phyloP scores from a whole-genome alignment of 2,329 filamentous ascomycete species.

The Talaromyces sp. region DNA sequence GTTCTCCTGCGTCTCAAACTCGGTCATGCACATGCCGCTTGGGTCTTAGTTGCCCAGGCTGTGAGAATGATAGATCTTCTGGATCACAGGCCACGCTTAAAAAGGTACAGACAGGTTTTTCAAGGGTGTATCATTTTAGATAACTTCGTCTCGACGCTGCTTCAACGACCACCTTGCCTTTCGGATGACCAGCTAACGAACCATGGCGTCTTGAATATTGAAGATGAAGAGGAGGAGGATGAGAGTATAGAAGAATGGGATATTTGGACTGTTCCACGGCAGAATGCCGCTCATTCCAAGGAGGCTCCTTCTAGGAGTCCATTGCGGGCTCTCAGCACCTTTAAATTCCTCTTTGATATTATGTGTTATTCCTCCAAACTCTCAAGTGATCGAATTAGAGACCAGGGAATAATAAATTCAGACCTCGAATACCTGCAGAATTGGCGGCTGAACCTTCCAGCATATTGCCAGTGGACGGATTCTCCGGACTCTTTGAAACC shows the following conservation, averaged over 20 bases:
- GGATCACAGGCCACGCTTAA: neutral
- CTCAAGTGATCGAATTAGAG: neutral
- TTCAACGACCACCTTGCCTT: neutral
- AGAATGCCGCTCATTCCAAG: neutral
- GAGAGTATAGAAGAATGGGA: conserved; percentile 11
- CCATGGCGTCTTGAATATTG: neutral
- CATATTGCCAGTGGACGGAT: conserved; percentile 3
- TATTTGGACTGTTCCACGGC: neutral
- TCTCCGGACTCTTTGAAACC: conserved; percentile 9
- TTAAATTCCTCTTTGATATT: neutral
- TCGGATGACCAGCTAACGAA: neutral
- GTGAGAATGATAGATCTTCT: conserved; percentile 4
- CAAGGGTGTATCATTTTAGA: conserved; percentile 10
- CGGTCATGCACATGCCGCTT: conserved; percentile 55
- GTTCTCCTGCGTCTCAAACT: conserved; percentile 59
- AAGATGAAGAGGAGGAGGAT: conserved; percentile 1
- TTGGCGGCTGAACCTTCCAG: neutral
- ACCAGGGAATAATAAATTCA: neutral
- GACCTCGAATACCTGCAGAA: neutral
- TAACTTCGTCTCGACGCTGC: conserved; percentile 4
- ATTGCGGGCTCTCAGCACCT: conserved; percentile 7
- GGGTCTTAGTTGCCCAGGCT: conserved; percentile 45
- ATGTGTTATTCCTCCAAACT: neutral
- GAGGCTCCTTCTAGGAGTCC: neutral
- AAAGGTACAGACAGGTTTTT: conserved; percentile 4